Evolutionary conservation across 2,329 filamentous ascomycete species (phyloP), one percentile per base, ranked within the genome.

Genomic region (Sporothrix variecibatus): DNA sequence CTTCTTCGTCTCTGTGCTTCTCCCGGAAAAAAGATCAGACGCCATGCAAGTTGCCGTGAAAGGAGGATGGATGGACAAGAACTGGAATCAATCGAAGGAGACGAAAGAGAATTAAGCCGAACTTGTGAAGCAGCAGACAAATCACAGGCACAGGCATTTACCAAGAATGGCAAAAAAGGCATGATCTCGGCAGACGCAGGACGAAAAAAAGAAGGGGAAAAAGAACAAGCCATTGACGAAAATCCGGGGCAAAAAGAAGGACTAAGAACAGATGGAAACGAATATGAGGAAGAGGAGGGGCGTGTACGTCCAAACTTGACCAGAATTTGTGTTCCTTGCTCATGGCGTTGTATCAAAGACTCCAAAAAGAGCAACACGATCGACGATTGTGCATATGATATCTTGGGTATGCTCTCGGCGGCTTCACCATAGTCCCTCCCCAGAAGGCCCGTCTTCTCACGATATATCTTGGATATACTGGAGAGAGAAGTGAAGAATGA

Each of bases 201-300:
- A 67, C 43, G 34, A 67, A 43, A 53, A 46, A 34, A 51, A 43
- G 56, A 72, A 20, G 43, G 28, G 15, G 40, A 43, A 34, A n/a
- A 65, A 67, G 26, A 31, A 68, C 65, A 53, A 72, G 71, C 71
- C 60, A 67, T 72, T 53, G 62, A 67, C 26, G 60, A 72, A 65
- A 72, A 67, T 72, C 71, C 71, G 60, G 71, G 71, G 71, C 60
- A 72, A 67, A 56, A 49, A 40, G 28, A 8, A 31, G 9, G 43
- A 49, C 23, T 38, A 46, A 17, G 23, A 60, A 71, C n/a, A n/a
- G 53, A 46, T 17, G 62, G 62, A 34, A 60, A 60, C 38, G 58
- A 38, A 2, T 17, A 62, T 40, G 58, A 46, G 12, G 62, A 46
- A 67, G 38, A 67, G 62, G 62, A 67, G 62, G 62, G 62, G 34